phyloP scores from a whole-genome alignment of 139 green algal genomes.

The Tetradesmus obliquus region DNA sequence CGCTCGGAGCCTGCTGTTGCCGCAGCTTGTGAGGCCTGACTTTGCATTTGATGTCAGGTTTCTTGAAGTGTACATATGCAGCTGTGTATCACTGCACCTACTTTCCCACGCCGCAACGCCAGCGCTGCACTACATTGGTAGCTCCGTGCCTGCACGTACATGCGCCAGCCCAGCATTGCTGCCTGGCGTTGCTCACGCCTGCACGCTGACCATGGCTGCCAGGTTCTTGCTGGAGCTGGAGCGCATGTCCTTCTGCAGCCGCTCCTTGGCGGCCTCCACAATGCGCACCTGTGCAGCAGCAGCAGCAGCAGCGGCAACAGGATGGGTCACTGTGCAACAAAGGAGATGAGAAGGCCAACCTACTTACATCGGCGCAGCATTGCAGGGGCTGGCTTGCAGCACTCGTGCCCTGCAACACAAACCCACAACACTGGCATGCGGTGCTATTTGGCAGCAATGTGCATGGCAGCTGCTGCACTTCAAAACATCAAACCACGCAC shows the following conservation, averaged over 20 bases:
- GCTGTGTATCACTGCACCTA: too few species aligned
- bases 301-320: background rate
- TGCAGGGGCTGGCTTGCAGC: background rate
- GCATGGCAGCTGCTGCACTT: background rate
- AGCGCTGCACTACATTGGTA: too few species aligned
- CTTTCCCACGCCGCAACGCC: background rate
- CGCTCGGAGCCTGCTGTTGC: background rate
- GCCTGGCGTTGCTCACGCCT: slow-evolving; percentile 18
- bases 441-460: background rate
- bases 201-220: slow-evolving; percentile 44
- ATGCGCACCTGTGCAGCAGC: slow-evolving; percentile 53
- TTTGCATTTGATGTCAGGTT: background rate
- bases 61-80: background rate
- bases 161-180: background rate
- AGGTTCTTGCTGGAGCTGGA: slow-evolving; percentile 47
- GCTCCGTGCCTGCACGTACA: too few species aligned
- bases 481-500: slow-evolving; percentile 13
- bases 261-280: slow-evolving; percentile 51
- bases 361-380: background rate
- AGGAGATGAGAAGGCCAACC: too few species aligned
- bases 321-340: background rate
- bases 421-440: background rate
- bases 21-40: too few species aligned
- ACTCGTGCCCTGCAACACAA: too few species aligned
- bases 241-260: slow-evolving; percentile 47